phyloP scores from a whole-genome alignment of 2,329 filamentous ascomycete genomes.

The Trichoderma arundinaceum region DNA sequence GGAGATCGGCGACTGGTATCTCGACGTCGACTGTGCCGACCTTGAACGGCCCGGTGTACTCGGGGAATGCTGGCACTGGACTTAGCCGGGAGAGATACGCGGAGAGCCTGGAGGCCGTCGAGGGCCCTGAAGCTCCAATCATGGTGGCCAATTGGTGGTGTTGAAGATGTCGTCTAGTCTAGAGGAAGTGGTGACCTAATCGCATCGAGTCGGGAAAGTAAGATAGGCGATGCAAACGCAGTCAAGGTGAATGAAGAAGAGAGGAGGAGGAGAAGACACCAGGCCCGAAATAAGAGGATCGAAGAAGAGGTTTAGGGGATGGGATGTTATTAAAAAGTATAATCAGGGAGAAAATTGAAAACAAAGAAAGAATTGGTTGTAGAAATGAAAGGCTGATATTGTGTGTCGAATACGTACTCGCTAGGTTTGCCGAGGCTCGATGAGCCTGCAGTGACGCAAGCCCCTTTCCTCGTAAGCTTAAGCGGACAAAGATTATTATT shows the following conservation, averaged over 20 bases:
- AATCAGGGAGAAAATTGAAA: slow-evolving; percentile 10
- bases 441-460: slow-evolving; percentile 29
- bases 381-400: slow-evolving; percentile 1
- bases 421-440: slow-evolving; percentile 1
- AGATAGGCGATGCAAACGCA: not conserved
- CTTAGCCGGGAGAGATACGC: slow-evolving; percentile 62
- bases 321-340: not conserved
- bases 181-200: slow-evolving; percentile 4
- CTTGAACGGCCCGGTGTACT: slow-evolving; percentile 77
- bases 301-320: not conserved
- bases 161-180: not conserved
- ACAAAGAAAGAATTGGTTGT: not conserved
- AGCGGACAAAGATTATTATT: too few species aligned
- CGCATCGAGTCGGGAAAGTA: not conserved
- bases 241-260: not conserved
- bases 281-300: not conserved
- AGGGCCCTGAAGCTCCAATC: slow-evolving; percentile 32
- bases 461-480: slow-evolving; percentile 8
- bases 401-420: slow-evolving; percentile 3
- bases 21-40: slow-evolving; percentile 84
- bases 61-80: slow-evolving; percentile 73
- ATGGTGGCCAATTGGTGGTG: slow-evolving; percentile 1
- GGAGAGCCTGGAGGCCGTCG: slow-evolving; percentile 48
- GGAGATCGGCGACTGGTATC: slow-evolving; percentile 68
- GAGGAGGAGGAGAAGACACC: not conserved